These are phyloP conservation scores for Trichocomaceae sp. DNA, from an alignment of 2,329 filamentous ascomycete genomes.

Conservation along the genomic window DNA sequence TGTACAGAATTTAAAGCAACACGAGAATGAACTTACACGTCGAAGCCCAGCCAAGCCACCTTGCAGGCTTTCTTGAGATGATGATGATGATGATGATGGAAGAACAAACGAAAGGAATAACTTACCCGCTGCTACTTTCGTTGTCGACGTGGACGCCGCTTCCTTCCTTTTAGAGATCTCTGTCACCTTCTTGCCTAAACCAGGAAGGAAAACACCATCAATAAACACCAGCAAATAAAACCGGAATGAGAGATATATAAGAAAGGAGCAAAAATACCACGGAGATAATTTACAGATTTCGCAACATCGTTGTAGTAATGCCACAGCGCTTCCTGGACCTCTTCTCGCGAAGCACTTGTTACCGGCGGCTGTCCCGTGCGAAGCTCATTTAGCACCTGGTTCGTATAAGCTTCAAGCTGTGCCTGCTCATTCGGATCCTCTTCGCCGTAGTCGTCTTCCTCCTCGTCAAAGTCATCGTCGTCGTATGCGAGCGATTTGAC, in stretches of 20 bases:
- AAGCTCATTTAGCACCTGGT: constrained; percentile 60
- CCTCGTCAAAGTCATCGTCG: constrained; percentile 33
- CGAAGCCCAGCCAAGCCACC: constrained; percentile 28
- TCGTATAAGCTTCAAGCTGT: constrained; percentile 59
- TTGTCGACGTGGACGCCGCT: constrained; percentile 18
- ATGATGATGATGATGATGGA: too few relatives aligned
- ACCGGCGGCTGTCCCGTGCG: constrained; percentile 54
- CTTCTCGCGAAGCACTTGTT: constrained; percentile 52
- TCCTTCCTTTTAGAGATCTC: constrained; percentile 29
- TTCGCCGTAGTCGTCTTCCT: constrained; percentile 33
- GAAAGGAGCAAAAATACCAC: constrained; percentile 40
- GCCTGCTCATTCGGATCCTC: constrained; percentile 42
- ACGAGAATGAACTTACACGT: constrained; percentile 15
- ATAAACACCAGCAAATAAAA: constrained; percentile 24
- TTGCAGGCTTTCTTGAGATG: not conserved
- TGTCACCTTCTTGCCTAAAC: constrained; percentile 30
- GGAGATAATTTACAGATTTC: constrained; percentile 75
- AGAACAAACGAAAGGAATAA: constrained; percentile 4
- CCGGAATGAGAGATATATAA: not conserved
- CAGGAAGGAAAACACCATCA: constrained; percentile 11
- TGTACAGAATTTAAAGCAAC: constrained; percentile 15
- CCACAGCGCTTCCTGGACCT: constrained; percentile 88
- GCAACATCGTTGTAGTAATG: constrained; percentile 92
- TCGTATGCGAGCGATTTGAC: constrained; percentile 41
- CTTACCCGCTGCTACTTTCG: constrained; percentile 26